A percentile compares a stretch with the other conserved stretches of the same genome.
Evolutionary conservation across 345 rosid genomes (phyloP).

Genomic region (Geranium brycei): DNA sequence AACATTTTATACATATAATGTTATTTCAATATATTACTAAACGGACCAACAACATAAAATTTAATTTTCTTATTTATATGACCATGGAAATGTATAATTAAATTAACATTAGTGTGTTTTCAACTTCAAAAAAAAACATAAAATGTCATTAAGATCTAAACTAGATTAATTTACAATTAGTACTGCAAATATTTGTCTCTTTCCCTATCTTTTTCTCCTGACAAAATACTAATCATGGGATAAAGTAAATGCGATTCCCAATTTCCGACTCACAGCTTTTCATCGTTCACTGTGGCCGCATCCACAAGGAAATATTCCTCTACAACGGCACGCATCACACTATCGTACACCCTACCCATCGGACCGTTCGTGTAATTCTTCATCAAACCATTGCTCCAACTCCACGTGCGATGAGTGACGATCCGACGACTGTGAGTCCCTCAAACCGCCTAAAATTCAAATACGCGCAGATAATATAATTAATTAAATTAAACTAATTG

Average conservation of each 20-base stretch:
- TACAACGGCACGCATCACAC: neutral
- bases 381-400: too few species aligned
- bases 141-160: neutral
- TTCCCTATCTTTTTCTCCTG: neutral
- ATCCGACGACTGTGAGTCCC: neutral
- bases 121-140: too few species aligned
- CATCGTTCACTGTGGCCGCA: too few species aligned
- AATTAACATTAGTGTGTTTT: too few species aligned
- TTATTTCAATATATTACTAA: too few species aligned
- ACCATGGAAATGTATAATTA: too few species aligned
- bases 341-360: neutral
- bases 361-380: neutral
- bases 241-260: neutral
- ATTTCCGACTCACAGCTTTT: neutral
- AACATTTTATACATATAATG: too few species aligned
- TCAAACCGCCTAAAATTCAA: neutral
- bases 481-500: too few species aligned
- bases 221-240: neutral
- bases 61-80: too few species aligned
- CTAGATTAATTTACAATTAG: neutral
- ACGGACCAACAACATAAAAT: too few species aligned
- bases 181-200: neutral
- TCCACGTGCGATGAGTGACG: neutral
- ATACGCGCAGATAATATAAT: too few species aligned
- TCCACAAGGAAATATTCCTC: neutral